Percentiles rank a stretch among this genome's conserved stretches.
Evolutionary conservation across 352 stramenopile genomes (phyloP).

Genomic region (Phytophthora tentaculata): DNA sequence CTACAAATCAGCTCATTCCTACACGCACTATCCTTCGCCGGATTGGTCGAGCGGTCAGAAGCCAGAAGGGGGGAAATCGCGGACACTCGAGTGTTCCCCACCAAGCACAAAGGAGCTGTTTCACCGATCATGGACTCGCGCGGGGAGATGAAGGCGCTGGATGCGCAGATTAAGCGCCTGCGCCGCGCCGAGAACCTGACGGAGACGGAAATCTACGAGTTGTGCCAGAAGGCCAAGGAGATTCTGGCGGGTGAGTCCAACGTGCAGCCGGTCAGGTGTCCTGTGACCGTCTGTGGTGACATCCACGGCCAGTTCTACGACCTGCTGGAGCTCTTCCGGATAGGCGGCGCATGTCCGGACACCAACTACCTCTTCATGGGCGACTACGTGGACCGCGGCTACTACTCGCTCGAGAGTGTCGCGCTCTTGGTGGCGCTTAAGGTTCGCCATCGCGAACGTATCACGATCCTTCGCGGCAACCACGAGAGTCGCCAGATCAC

Average conservation of each 20-base stretch:
- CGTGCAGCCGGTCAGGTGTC: constrained; percentile 85
- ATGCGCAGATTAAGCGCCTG: constrained; percentile 86
- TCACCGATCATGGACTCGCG: constrained; percentile 45
- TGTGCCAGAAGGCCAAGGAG: constrained; percentile 92
- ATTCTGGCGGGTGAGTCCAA: constrained; percentile 87
- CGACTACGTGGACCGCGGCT: constrained; percentile 90
- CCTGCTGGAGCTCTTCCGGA: constrained; percentile 89
- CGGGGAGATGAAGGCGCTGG: constrained; percentile 87
- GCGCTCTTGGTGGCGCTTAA: constrained; percentile 86
- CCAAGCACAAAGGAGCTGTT: constrained; percentile 18
- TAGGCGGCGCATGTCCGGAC: constrained; percentile 86
- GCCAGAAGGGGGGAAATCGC: constrained; percentile 17
- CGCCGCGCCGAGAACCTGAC: constrained; percentile 88
- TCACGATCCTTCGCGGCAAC: constrained; percentile 86
- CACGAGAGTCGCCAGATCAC: constrained; percentile 87
- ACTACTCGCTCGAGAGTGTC: constrained; percentile 89
- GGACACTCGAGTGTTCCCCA: constrained; percentile 21
- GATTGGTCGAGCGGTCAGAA: constrained; percentile 16
- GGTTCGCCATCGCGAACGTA: constrained; percentile 85
- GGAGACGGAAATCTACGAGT: constrained; percentile 89
- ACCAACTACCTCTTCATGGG: constrained; percentile 94
- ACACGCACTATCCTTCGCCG: not conserved
- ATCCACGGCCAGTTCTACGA: constrained; percentile 93
- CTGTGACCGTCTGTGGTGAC: constrained; percentile 89
- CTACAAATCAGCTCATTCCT: constrained; percentile 3